Evolutionary conservation across 805 yeast species (phyloP), one percentile per base, ranked within the genome.

Genomic region (Myxozyma mucilagina): DNA sequence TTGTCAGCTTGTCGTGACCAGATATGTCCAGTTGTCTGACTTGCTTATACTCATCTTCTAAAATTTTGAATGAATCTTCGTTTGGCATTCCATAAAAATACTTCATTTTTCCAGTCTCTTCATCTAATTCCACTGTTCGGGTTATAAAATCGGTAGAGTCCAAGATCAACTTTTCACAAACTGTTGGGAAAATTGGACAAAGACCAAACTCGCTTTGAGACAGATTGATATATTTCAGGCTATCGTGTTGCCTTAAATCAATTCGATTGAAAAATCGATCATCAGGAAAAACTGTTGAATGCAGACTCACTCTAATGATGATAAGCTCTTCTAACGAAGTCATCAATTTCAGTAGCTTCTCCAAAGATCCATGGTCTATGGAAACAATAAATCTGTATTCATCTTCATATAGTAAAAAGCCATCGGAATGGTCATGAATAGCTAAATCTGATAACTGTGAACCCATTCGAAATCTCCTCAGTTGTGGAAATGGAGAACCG

Each of bases 401-500:
- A 32, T 39, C 31, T 2, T n/a, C 29, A 29, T 24, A 16, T 20
- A 16, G 6, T 31, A 24, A 11, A 16, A 29, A 32, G 11, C 29
- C 34, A 14, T 43, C 44, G 7, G 55, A 13, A 14, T 38, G 20
- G n/a, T 49, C 54, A 13, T 56, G 59, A 16, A 48, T 20, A 29
- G 43, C 53, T 4, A 4, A 1, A 10, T 49, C 54, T 2, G 55
- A 49, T 41, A 14, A 20, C 24, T 50, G 60, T 4, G 60, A 56
- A 4, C 60, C 60, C 31, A 56, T 36, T 50, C 51, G 24, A 16
- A 56, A 49, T 13, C 31, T 39, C 18, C 13, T 44, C 32, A 56
- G 36, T 9, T 34, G 43, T 16, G 48, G 42, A 10, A 47, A 36
- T 34, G 43, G 45, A 9, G 10, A 14, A 10, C 32, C 41, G 18